These are phyloP conservation scores for Epichloe bromicola DNA, from an alignment of 2,329 filamentous ascomycete species.

Conservation along the genomic window DNA sequence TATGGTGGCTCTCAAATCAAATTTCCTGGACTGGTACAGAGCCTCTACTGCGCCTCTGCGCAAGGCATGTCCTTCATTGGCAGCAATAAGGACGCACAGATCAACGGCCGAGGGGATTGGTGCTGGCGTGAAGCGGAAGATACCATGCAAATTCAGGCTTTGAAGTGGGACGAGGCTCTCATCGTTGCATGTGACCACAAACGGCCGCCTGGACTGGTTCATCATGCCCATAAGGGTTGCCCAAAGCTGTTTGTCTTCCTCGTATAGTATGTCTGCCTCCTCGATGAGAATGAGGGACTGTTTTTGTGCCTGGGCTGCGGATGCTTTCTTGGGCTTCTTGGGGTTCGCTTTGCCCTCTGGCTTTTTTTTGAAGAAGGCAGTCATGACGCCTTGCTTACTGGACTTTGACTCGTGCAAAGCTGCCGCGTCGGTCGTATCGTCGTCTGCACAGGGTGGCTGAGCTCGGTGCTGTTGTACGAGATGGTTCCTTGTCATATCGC, in stretches of 20 bases:
- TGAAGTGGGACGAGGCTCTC: slow-evolving; percentile 68
- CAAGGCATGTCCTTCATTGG: slow-evolving; percentile 78
- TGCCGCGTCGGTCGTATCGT: slow-evolving; percentile 15
- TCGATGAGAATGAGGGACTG: slow-evolving; percentile 91
- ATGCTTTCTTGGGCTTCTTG: slow-evolving; percentile 18
- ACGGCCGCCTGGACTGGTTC: slow-evolving; percentile 73
- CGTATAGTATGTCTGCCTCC: slow-evolving; percentile 86
- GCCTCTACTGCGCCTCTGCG: slow-evolving; percentile 50
- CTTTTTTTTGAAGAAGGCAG: slow-evolving; percentile 61
- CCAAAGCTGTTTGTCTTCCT: slow-evolving; percentile 96
- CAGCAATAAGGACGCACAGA: slow-evolving; percentile 69
- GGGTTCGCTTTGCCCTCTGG: slow-evolving; percentile 15
- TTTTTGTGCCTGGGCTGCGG: slow-evolving; percentile 49
- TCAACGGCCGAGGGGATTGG: slow-evolving; percentile 61
- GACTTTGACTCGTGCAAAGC: slow-evolving; percentile 43
- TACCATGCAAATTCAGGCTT: slow-evolving; percentile 67
- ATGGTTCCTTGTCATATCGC: slow-evolving; percentile 95
- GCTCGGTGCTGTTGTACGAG: slow-evolving; percentile 49
- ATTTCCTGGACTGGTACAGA: slow-evolving; percentile 55
- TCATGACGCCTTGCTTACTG: slow-evolving; percentile 67
- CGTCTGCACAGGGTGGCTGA: slow-evolving; percentile 16
- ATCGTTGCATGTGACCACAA: slow-evolving; percentile 91
- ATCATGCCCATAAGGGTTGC: slow-evolving; percentile 65
- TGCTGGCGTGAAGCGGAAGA: slow-evolving; percentile 62
- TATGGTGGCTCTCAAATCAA: slow-evolving; percentile 70